A percentile compares a stretch with the other conserved stretches of the same genome.
phyloP scores from a whole-genome alignment of 805 yeast genomes.

The Jamesozyma rosinii region DNA sequence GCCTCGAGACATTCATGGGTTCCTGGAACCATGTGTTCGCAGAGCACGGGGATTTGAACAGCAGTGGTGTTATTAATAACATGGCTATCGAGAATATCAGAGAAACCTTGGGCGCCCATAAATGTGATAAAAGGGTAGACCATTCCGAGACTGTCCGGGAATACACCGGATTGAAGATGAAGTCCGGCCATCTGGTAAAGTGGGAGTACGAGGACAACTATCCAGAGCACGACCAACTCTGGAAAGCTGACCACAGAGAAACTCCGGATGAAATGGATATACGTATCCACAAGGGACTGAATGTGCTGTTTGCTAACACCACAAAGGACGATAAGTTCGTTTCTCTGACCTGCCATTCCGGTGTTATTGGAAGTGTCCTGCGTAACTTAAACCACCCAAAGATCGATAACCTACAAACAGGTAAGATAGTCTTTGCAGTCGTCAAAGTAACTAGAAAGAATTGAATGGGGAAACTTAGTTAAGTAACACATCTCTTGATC shows the following conservation, averaged over 20 bases:
- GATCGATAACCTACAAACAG: conserved; percentile 48
- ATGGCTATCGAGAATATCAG: conserved; percentile 40
- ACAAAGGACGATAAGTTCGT: conserved; percentile 26
- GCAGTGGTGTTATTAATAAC: conserved; percentile 7
- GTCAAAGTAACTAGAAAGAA: conserved; percentile 29
- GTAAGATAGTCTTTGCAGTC: conserved; percentile 55
- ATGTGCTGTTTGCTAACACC: conserved; percentile 35
- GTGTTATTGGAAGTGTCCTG: conserved; percentile 45
- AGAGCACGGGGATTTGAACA: conserved; percentile 24
- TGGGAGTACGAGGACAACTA: conserved; percentile 39
- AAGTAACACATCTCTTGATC: no score
- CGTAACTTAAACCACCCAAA: conserved; percentile 46
- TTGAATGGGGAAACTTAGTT: no score
- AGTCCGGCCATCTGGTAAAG: conserved; percentile 31
- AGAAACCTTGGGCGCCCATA: conserved; percentile 52
- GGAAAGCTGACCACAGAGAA: conserved; percentile 40
- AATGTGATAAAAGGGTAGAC: conserved; percentile 47
- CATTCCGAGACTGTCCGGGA: conserved; percentile 15
- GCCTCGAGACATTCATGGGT: conserved; percentile 44
- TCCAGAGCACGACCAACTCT: conserved; percentile 43
- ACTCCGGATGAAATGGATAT: conserved; percentile 39
- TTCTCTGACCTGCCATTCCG: conserved; percentile 52
- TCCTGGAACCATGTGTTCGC: conserved; percentile 48
- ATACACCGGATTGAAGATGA: conserved; percentile 12
- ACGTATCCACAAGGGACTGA: conserved; percentile 32